Evolutionary conservation across 2,329 filamentous ascomycete genomes (phyloP), one percentile per base, ranked within the genome.

Genomic region (Eutypella sp.): DNA sequence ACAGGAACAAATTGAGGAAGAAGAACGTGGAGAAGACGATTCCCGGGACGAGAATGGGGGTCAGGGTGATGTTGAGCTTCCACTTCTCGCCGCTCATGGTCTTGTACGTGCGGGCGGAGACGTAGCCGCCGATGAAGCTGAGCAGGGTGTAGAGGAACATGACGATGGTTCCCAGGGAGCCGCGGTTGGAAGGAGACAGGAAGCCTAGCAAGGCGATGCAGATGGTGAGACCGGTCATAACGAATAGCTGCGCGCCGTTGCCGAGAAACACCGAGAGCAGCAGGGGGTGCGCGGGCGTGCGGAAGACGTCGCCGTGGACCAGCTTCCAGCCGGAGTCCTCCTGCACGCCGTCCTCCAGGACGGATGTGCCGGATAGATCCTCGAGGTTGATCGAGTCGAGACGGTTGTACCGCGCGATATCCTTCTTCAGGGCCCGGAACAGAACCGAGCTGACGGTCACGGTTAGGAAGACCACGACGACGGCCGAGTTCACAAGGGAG

Each of bases 271-370:
- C 76, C 46, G 91, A 91, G 18, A 99, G 77, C 13, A 96, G 73
- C 23, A 99, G 76, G 1, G 91, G 87, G 49, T 87, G 84, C 53
- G 84, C 81, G 3, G 93, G 93, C 10, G 85, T 84, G 46, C 93
- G 86, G 77, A 99, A 99, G 25, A 97, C 92, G 65, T 99, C 93
- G 44, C 93, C 93, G 59, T 99, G 93, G 1, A 99, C 91, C 40
- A 99, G 73, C 70, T 99, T 99, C 93, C 93, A 99, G 50, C 93
- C 93, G 9, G 91, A 96, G 66, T 99, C 93, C 62, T 99, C 93
- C 66, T 96, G 91, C 1, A 97, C 88, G 27, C 91, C 92, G 59
- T 97, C 92, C 55, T 96, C 92, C 5, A 90, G 74, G 9, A 78
- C 84, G 33, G 82, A 86, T 3, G 84, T 88, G 34, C 87, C 88